Evolutionary conservation across 2,329 filamentous ascomycete species (phyloP), one percentile per base, ranked within the genome.

Genomic region (Didymella pinodella): DNA sequence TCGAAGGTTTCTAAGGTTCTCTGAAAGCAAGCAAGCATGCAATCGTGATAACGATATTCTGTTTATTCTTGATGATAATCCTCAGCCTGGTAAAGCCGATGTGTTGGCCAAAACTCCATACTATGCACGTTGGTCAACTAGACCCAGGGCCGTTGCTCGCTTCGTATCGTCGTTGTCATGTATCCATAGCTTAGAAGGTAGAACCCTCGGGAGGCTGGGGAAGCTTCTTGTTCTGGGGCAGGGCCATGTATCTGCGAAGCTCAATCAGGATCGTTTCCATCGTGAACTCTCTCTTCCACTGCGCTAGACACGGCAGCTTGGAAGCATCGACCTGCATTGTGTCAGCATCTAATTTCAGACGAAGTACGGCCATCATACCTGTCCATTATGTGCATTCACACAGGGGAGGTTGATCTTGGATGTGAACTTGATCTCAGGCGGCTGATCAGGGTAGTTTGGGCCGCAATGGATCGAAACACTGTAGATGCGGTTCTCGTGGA

Each of bases 401-500:
- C 94, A 96, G 26, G 95, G 95, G n/a, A 98, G 86, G 81, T 98
- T 97, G 81, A 99, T 90, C 79, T 92, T 91, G 72, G 91, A 97
- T 71, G 95, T 88, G 80, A 99, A 99, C 73, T 94, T 89, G 72
- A 99, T 91, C 50, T 90, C 88, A 0, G 95, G 95, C 45, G 95
- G 95, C 63, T 86, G 83, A 76, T 97, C 93, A 51, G 95, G 95
- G 78, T 99, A 99, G 57, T 91, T 83, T 48, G 88, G 84, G 63
- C 93, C 93, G 82, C 95, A 99, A 82, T 96, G 90, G 82, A 99
- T 97, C 80, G 94, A 96, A 72, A 99, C 86, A 69, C 92, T 96
- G 85, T 99, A 99, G 82, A 99, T 99, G 73, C 95, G 91, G 81
- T 99, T 99, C 84, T 99, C 95, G 78, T 98, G 94, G 63, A 90